A percentile compares a stretch with the other conserved stretches of the same genome.
Conservation (phyloP, 2,329 filamentous ascomycete genomes). For the Tothia fuscella region DNA sequence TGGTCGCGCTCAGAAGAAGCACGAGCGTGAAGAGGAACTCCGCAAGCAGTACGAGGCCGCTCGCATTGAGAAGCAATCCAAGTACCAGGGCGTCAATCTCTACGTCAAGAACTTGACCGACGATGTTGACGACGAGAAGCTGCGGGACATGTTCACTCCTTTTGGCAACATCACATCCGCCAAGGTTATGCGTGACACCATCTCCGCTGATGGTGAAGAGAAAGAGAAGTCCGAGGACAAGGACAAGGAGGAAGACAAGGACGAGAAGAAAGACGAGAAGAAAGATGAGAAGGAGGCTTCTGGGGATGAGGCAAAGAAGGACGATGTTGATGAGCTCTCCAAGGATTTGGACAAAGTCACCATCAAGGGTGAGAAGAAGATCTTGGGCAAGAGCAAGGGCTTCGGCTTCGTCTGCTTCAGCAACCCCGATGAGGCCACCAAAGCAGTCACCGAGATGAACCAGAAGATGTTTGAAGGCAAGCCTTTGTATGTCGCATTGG, state of each 20-base stretch:
- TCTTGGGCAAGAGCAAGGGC: constrained; percentile 95
- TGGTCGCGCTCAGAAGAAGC: constrained; percentile 98
- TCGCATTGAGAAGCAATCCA: constrained; percentile 94
- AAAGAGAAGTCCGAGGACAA: constrained; percentile 34
- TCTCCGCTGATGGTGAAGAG: constrained; percentile 37
- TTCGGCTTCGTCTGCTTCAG: constrained; percentile 99
- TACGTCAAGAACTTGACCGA: constrained; percentile 99
- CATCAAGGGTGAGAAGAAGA: constrained; percentile 48
- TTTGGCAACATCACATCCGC: constrained; percentile 95
- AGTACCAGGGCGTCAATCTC: constrained; percentile 98
- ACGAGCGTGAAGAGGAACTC: constrained; percentile 98
- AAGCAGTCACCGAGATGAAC: constrained; percentile 99
- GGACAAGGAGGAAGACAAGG: constrained; percentile 35
- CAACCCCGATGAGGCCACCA: constrained; percentile 97
- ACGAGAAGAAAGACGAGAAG: constrained; percentile 47
- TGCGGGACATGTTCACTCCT: constrained; percentile 81
- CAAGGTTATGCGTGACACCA: constrained; percentile 93
- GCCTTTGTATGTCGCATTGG: constrained; percentile 93
- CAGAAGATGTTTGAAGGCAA: constrained; percentile 97
- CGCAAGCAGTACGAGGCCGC: constrained; percentile 98
- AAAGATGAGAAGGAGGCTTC: constrained; percentile 43
- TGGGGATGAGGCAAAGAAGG: constrained; percentile 48
- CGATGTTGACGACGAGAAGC: constrained; percentile 94
- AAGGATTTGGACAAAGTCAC: constrained; percentile 38
- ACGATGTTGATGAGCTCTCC: constrained; percentile 31